Evolutionary conservation across 2,329 filamentous ascomycete genomes (phyloP), one percentile per base, ranked within the genome.

Genomic region (Simplicillium aogashimaense): DNA sequence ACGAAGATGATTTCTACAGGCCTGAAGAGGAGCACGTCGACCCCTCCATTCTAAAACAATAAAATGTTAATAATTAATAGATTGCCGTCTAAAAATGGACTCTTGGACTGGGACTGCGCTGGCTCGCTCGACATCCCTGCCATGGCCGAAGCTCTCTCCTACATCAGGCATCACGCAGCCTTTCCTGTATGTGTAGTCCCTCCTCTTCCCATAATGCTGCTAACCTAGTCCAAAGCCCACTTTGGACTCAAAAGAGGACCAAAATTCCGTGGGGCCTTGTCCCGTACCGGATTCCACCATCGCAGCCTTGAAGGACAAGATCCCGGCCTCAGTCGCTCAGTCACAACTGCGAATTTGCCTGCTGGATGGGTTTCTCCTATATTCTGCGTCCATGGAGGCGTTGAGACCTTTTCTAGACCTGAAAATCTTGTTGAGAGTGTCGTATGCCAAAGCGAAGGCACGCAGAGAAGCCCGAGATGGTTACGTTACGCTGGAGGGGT

Each of bases 1-100:
- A 98, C 59, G 80, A 95, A 58, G 92, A 98, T 65, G 92, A 98
- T 61, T 98, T 97, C 58, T 98, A 95, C 66, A 80, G 78, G 48
- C 70, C 84, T 1, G 90, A 97, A 56, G 64, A 73, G 25, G 73
- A 87, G 74, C 86, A 53, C 54, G 72, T 61, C 9, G 11, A 33
- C 35, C 30, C n/a, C 15, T 7, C 25, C 12, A 37, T 28, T 14
- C 5, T 7, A 37, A 28, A 9, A 7, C 28, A 37, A n/a, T 5
- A 9, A 30, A 15, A 7, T 30, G 30, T 12, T 32, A 32, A 32
- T 30, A 30, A 29, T 14, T 35, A 11, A 29, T 37, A 78, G 76
- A 43, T 60, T 81, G 3, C 76, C 77, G 4, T 61, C 57, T 14
- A 76, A 66, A 47, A 53, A 79, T 43, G 77, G 72, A 12, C 65